These are phyloP conservation scores for Teunomyces barrocoloradensis DNA, from an alignment of 805 yeast species.

Conservation along the genomic window DNA sequence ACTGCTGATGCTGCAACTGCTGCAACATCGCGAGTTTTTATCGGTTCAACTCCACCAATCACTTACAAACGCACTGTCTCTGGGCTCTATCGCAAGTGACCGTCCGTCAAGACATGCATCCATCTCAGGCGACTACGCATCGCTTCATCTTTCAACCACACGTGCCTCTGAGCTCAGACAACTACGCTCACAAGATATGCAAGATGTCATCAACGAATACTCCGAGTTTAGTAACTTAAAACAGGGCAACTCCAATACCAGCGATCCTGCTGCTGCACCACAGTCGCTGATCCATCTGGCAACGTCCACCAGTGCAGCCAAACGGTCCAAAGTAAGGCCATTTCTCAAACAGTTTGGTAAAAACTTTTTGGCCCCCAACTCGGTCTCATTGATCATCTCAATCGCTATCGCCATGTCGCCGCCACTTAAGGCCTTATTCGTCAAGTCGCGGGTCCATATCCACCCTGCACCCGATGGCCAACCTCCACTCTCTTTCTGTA, in stretches of 20 bases:
- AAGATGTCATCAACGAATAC: slow-evolving; percentile 42
- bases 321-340: not conserved
- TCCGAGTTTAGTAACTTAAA: slow-evolving; percentile 36
- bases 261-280: slow-evolving; percentile 10
- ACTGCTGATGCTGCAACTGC: not conserved
- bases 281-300: slow-evolving; percentile 8
- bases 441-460: slow-evolving; percentile 45
- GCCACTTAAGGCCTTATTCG: slow-evolving; percentile 59
- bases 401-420: slow-evolving; percentile 80
- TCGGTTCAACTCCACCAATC: slow-evolving; percentile 7
- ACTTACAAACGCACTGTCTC: slow-evolving; percentile 8
- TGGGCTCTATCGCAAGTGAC: slow-evolving; percentile 6
- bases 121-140: slow-evolving; percentile 10
- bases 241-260: slow-evolving; percentile 17
- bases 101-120: slow-evolving; percentile 7
- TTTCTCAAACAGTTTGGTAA: slow-evolving; percentile 18
- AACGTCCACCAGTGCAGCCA: not conserved
- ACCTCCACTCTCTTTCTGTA: slow-evolving; percentile 81
- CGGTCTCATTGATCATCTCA: slow-evolving; percentile 64
- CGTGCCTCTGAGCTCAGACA: slow-evolving; percentile 24
- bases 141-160: slow-evolving; percentile 13
- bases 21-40: slow-evolving; percentile 11
- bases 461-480: slow-evolving; percentile 78
- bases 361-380: slow-evolving; percentile 68
- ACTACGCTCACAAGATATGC: slow-evolving; percentile 32